These are phyloP conservation scores for Pseudopediastrum boryanum DNA, from an alignment of 139 green algal genomes.

Conservation along the genomic window DNA sequence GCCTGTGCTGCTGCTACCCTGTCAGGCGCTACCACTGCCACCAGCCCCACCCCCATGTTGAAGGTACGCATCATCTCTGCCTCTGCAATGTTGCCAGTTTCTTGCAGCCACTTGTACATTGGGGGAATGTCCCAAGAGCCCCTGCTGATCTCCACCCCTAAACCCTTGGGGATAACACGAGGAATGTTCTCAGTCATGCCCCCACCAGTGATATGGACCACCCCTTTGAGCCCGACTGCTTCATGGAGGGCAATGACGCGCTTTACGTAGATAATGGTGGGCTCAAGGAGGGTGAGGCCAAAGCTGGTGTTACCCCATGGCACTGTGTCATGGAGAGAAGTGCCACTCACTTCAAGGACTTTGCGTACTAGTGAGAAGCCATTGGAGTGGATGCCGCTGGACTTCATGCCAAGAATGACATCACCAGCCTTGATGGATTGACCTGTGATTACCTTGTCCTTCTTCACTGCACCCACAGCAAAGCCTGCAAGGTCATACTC, in stretches of 20 bases:
- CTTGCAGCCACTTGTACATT: slow-evolving; percentile 67
- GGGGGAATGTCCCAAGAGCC: slow-evolving; percentile 72
- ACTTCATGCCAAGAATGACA: slow-evolving; percentile 84
- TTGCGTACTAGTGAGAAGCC: slow-evolving; percentile 96
- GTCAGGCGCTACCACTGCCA: slow-evolving; percentile 75
- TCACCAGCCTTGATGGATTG: slow-evolving; percentile 82
- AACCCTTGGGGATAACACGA: slow-evolving; percentile 88
- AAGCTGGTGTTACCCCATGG: slow-evolving; percentile 69
- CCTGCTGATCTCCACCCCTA: slow-evolving; percentile 66
- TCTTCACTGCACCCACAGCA: slow-evolving; percentile 95
- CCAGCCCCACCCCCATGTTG: slow-evolving; percentile 97
- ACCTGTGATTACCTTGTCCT: slow-evolving; percentile 87
- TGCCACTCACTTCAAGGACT: slow-evolving; percentile 68
- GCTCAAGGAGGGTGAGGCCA: slow-evolving; percentile 69
- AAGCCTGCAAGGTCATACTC: slow-evolving; percentile 99
- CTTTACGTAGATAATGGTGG: slow-evolving; percentile 72
- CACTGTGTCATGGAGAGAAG: slow-evolving; percentile 60
- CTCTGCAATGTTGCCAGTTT: slow-evolving; percentile 69
- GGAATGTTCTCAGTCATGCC: slow-evolving; percentile 98
- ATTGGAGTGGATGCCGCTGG: slow-evolving; percentile 94
- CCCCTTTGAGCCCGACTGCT: slow-evolving; percentile 61
- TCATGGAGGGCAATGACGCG: slow-evolving; percentile 52
- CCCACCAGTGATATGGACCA: slow-evolving; percentile 98
- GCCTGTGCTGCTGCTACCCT: slow-evolving; percentile 58
- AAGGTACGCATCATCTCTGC: slow-evolving; percentile 97